Percentiles rank a stretch among this genome's conserved stretches.
These are phyloP conservation scores for Penicillium bovifimosum DNA, from an alignment of 495 filamentous ascomycete genomes.

Conservation along the genomic window DNA sequence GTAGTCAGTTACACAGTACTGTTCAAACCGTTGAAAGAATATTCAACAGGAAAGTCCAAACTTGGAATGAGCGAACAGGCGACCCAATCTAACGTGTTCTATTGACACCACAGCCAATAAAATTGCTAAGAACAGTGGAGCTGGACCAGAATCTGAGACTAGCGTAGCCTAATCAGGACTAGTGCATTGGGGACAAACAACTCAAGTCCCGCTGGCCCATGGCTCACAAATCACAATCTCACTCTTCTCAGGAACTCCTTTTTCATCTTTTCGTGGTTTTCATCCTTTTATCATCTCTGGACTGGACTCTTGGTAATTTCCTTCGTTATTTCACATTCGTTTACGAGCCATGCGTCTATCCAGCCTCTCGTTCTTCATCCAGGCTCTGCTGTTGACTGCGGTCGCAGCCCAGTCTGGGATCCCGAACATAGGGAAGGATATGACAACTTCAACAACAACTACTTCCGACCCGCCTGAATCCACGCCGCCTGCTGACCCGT, in stretches of 20 bases:
- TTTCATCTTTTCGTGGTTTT: slow-evolving; percentile 6
- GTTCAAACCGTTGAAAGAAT: too few species aligned
- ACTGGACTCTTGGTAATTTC: slow-evolving; percentile 8
- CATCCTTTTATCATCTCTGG: not conserved
- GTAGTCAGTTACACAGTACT: too few species aligned
- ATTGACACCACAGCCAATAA: not conserved
- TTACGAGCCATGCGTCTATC: slow-evolving; percentile 34
- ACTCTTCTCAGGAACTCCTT: slow-evolving; percentile 5
- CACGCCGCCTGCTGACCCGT: slow-evolving; percentile 15
- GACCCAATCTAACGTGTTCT: slow-evolving; percentile 3
- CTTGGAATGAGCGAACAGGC: not conserved
- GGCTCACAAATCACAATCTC: not conserved
- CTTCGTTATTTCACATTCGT: slow-evolving; percentile 6
- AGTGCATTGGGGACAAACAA: slow-evolving; percentile 1
- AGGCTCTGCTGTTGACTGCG: slow-evolving; percentile 36
- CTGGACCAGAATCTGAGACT: slow-evolving; percentile 2
- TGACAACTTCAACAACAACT: slow-evolving; percentile 16
- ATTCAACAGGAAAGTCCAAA: too few species aligned
- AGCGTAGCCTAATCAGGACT: not conserved
- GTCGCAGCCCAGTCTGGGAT: slow-evolving; percentile 30
- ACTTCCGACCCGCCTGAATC: slow-evolving; percentile 12
- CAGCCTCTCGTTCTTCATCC: slow-evolving; percentile 32
- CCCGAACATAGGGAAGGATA: slow-evolving; percentile 17
- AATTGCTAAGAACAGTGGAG: not conserved
- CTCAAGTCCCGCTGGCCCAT: not conserved